Percentiles rank a stretch among this genome's conserved stretches.
phyloP scores from a whole-genome alignment of 2,329 filamentous ascomycete genomes.

The Botrytis tulipae region DNA sequence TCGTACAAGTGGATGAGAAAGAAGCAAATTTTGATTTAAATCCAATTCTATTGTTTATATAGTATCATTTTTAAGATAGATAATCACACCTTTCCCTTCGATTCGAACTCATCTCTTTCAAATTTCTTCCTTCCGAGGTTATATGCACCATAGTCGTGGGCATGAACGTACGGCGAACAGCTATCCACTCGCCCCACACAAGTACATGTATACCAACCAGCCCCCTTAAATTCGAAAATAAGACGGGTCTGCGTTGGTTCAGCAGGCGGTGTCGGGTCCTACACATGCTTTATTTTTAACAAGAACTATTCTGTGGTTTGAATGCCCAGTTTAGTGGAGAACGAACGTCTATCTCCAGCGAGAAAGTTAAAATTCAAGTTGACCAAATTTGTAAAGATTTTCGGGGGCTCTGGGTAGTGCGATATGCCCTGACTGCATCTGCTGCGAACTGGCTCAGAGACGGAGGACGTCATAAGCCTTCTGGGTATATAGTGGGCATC shows the following conservation, averaged over 20 bases:
- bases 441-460: neutral
- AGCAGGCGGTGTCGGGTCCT: neutral
- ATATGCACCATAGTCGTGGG: conserved; percentile 20
- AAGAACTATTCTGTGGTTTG: neutral
- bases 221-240: conserved; percentile 14
- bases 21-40: neutral
- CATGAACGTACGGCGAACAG: conserved; percentile 16
- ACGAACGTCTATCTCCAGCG: neutral
- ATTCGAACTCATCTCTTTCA: neutral
- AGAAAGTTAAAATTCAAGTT: neutral
- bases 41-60: neutral
- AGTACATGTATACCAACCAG: conserved; percentile 10
- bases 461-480: neutral
- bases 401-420: neutral
- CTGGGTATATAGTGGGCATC: neutral
- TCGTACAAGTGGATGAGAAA: neutral
- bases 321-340: neutral
- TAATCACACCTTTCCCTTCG: neutral
- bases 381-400: neutral
- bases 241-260: neutral
- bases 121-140: neutral
- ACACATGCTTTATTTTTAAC: neutral
- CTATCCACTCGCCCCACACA: neutral
- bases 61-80: neutral
- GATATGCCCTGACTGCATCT: neutral